These are phyloP conservation scores for Adansonia madagascariensis DNA, from an alignment of 441 rosid genomes.

Conservation along the genomic window DNA sequence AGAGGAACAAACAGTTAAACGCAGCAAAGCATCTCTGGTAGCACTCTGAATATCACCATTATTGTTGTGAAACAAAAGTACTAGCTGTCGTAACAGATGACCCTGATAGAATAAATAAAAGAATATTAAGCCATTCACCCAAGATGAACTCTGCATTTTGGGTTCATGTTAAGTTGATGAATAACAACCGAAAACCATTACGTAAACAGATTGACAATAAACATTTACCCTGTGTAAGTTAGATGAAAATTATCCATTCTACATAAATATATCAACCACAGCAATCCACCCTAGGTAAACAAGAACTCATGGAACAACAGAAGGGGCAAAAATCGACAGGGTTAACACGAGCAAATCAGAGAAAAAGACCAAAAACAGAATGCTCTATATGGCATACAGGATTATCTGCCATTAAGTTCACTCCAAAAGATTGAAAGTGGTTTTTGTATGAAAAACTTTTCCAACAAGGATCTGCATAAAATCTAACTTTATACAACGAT, in stretches of 20 bases:
- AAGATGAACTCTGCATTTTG: constrained; percentile 5
- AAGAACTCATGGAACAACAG: neutral
- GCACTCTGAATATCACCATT: constrained; percentile 71
- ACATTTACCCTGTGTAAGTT: neutral
- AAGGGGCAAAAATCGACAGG: neutral
- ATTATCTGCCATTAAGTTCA: neutral
- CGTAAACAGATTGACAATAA: neutral
- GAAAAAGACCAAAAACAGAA: neutral
- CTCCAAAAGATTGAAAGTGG: neutral
- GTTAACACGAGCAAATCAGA: neutral
- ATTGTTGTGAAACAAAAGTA: constrained; percentile 58
- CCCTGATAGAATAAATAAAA: constrained; percentile 48
- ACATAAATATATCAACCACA: constrained; percentile 2
- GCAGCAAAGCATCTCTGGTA: constrained; percentile 75
- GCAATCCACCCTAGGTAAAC: neutral
- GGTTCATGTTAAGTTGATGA: neutral
- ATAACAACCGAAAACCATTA: neutral
- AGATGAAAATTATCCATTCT: neutral
- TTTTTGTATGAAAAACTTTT: neutral
- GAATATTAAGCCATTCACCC: constrained; percentile 5
- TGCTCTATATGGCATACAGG: neutral
- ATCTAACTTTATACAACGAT: constrained; percentile 10
- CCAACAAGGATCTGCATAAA: neutral
- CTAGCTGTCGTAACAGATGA: constrained; percentile 64
- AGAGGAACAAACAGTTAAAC: constrained; percentile 65